phyloP scores from a whole-genome alignment of 129 eudicot species.

The Gnaphalium uliginosum region DNA sequence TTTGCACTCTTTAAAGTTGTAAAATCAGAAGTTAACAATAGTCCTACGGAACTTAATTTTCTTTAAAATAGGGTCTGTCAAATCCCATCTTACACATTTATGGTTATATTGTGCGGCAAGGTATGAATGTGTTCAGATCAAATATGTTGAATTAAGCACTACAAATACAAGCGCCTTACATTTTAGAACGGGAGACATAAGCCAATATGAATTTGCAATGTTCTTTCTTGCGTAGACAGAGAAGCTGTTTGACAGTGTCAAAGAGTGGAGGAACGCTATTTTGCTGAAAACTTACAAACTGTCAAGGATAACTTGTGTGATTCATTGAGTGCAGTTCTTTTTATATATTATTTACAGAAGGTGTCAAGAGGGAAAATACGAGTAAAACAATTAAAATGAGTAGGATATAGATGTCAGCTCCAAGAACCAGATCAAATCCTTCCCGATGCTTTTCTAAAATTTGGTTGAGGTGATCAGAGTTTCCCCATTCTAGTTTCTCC shows the following conservation, averaged over 20 bases:
- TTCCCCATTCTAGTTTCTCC: slow-evolving; percentile 95
- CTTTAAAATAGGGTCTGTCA: too few relatives aligned
- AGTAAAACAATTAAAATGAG: not conserved
- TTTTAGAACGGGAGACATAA: slow-evolving; percentile 82
- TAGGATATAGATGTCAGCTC: slow-evolving; percentile 98
- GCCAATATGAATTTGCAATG: slow-evolving; percentile 77
- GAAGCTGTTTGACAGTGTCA: slow-evolving; percentile 73
- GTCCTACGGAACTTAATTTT: not conserved
- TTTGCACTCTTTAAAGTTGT: not conserved
- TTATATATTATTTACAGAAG: not conserved
- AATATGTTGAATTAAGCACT: not conserved
- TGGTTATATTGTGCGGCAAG: not conserved
- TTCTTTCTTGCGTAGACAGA: slow-evolving; percentile 39
- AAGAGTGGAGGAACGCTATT: slow-evolving; percentile 79
- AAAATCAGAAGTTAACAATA: not conserved
- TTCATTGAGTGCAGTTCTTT: not conserved
- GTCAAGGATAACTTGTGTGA: slow-evolving; percentile 44
- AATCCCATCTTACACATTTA: not conserved
- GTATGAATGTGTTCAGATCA: not conserved
- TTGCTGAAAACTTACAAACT: slow-evolving; percentile 81
- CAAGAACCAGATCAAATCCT: slow-evolving; percentile 94
- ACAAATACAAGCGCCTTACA: slow-evolving; percentile 47
- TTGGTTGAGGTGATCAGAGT: slow-evolving; percentile 58
- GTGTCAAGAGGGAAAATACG: not conserved
- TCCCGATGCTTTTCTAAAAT: slow-evolving; percentile 50